Percentiles rank a stretch among this genome's conserved stretches.
Conservation (phyloP, 768 basidiomycete genomes). For the Nidula microcarpa region DNA sequence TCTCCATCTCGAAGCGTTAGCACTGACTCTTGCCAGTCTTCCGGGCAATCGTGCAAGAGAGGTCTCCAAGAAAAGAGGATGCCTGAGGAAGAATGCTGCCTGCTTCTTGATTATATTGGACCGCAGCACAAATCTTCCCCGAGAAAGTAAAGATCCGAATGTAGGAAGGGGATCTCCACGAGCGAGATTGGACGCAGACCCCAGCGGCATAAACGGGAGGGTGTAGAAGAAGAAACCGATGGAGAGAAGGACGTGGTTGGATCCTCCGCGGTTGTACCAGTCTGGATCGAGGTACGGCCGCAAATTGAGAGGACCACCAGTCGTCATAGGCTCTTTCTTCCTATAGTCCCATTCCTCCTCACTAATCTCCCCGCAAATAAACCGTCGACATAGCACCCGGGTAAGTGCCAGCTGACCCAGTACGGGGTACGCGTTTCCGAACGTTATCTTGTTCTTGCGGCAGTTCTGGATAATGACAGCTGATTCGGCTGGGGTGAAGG, state of each 20-base stretch:
- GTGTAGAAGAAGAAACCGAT: not conserved
- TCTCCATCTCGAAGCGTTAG: not conserved
- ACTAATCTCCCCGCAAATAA: constrained; percentile 42
- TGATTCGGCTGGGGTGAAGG: constrained; percentile 26
- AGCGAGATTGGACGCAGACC: constrained; percentile 16
- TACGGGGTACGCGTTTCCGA: constrained; percentile 46
- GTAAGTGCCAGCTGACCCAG: constrained; percentile 51
- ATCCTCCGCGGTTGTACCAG: not conserved
- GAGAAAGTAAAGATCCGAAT: constrained; percentile 37
- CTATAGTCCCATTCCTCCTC: constrained; percentile 52
- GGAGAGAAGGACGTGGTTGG: not conserved
- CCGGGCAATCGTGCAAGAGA: constrained; percentile 15
- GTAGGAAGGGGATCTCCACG: constrained; percentile 35
- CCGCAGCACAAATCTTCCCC: constrained; percentile 43
- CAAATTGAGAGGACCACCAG: constrained; percentile 46
- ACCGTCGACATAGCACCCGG: constrained; percentile 44
- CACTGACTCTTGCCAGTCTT: constrained; percentile 14
- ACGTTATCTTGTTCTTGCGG: constrained; percentile 38
- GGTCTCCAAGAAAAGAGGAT: constrained; percentile 48
- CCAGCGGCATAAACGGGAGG: constrained; percentile 11
- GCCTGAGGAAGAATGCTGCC: constrained; percentile 23
- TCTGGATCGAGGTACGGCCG: constrained; percentile 28
- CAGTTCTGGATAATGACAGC: constrained; percentile 31
- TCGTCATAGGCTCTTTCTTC: constrained; percentile 44
- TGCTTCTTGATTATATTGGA: constrained; percentile 33